These are phyloP conservation scores for Colletotrichum destructivum DNA, from an alignment of 2,329 filamentous ascomycete genomes.

Conservation along the genomic window DNA sequence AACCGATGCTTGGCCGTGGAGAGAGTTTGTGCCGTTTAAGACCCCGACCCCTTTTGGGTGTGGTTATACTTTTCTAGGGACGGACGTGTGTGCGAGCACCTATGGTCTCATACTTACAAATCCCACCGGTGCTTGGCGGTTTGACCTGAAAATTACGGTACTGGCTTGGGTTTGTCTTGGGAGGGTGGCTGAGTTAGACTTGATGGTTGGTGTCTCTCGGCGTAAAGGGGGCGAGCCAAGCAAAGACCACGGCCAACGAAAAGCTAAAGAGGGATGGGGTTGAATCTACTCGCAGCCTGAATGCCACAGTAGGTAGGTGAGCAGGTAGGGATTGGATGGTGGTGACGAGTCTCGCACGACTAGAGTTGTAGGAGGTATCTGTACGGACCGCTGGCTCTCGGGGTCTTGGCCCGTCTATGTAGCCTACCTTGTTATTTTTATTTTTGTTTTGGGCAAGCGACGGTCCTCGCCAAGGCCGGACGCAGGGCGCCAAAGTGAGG, in stretches of 20 bases:
- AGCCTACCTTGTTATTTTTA: constrained; percentile 3
- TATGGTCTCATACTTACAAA: no score
- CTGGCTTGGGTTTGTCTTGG: constrained; percentile 3
- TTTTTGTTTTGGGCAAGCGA: no score
- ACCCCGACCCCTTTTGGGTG: background rate
- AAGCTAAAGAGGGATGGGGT: background rate
- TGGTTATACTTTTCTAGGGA: background rate
- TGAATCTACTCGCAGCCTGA: no score
- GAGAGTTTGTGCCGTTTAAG: background rate
- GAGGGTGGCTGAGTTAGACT: constrained; percentile 8
- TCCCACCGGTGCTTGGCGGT: background rate
- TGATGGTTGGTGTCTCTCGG: constrained; percentile 4
- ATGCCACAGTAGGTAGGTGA: no score
- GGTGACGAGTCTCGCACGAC: background rate
- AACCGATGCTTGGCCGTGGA: background rate
- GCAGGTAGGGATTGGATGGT: no score
- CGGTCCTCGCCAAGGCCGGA: constrained; percentile 31
- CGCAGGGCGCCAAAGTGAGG: constrained; percentile 28
- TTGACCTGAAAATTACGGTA: background rate
- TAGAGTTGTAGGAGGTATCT: background rate
- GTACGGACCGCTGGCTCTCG: background rate
- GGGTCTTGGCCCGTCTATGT: constrained; percentile 29
- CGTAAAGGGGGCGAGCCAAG: constrained; percentile 12
- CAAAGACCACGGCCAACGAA: background rate
- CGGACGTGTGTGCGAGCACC: background rate